Percentiles rank a stretch among this genome's conserved stretches.
phyloP scores from a whole-genome alignment of 352 stramenopile genomes.

The Pythium folliculosum region DNA sequence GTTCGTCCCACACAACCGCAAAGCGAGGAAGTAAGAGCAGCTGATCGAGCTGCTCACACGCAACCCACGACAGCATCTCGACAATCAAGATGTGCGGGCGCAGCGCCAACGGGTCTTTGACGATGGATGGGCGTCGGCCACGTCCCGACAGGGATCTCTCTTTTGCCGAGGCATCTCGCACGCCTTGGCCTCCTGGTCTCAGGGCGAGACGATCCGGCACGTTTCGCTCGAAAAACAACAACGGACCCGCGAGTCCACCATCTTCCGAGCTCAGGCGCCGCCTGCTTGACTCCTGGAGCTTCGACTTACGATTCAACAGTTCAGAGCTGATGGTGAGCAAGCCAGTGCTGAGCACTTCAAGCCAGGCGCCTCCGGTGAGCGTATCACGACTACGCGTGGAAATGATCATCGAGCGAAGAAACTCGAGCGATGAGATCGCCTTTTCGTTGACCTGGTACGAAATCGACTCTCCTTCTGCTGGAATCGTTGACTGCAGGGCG shows the following conservation, averaged over 20 bases:
- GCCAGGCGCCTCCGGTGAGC: conserved; percentile 48
- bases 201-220: conserved; percentile 28
- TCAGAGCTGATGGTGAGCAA: conserved; percentile 60
- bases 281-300: conserved; percentile 25
- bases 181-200: not conserved
- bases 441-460: conserved; percentile 38
- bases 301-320: conserved; percentile 46
- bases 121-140: conserved; percentile 48
- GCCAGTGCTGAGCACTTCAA: conserved; percentile 59
- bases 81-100: conserved; percentile 59
- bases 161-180: not conserved
- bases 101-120: conserved; percentile 62
- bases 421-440: conserved; percentile 46
- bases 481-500: conserved; percentile 33
- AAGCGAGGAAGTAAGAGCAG: conserved; percentile 46
- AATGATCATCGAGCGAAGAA: conserved; percentile 54
- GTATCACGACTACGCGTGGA: conserved; percentile 36
- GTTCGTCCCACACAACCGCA: conserved; percentile 49
- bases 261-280: conserved; percentile 15
- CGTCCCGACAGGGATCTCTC: conserved; percentile 17
- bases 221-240: conserved; percentile 62
- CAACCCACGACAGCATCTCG: conserved; percentile 62
- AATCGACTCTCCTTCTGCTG: conserved; percentile 28
- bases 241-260: conserved; percentile 8
- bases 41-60: conserved; percentile 61